Conservation (phyloP, 2,329 filamentous ascomycete species). For the Nigrospora oryzae region DNA sequence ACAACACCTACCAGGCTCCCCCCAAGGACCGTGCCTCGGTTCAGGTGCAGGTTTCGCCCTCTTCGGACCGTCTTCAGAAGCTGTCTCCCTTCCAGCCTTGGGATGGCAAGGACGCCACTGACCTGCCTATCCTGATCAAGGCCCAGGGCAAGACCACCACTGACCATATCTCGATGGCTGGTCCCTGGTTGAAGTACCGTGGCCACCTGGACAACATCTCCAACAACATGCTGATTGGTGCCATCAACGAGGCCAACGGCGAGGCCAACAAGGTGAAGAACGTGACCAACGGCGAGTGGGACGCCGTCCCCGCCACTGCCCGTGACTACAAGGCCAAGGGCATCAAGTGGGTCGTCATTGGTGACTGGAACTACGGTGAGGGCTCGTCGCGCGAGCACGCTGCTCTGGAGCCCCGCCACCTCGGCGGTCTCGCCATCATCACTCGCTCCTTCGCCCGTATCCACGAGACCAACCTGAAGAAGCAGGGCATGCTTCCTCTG, state of each 20-base stretch:
- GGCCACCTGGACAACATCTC: slow-evolving; percentile 99
- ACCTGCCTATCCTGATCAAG: slow-evolving; percentile 94
- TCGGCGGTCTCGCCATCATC: slow-evolving; percentile 95
- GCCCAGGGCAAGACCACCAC: slow-evolving; percentile 92
- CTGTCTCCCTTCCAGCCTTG: slow-evolving; percentile 78
- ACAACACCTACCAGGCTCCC: slow-evolving; percentile 93
- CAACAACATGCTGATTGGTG: slow-evolving; percentile 99
- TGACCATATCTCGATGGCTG: slow-evolving; percentile 95
- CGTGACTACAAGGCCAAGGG: slow-evolving; percentile 98
- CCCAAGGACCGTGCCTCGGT: slow-evolving; percentile 69
- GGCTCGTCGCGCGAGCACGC: slow-evolving; percentile 97
- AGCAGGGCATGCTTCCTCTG: slow-evolving; percentile 99
- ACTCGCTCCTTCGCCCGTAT: slow-evolving; percentile 95
- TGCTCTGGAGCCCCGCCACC: slow-evolving; percentile 92
- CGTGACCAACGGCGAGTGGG: slow-evolving; percentile 72
- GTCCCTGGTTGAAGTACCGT: slow-evolving; percentile 97
- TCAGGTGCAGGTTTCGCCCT: slow-evolving; percentile 74
- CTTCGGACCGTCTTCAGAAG: slow-evolving; percentile 89
- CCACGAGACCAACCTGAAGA: slow-evolving; percentile 99
- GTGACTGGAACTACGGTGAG: slow-evolving; percentile 99
- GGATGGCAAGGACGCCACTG: slow-evolving; percentile 82
- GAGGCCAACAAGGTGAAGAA: slow-evolving; percentile 98
- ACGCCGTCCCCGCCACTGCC: slow-evolving; percentile 84
- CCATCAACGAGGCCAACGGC: slow-evolving; percentile 89
- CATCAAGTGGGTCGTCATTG: slow-evolving; percentile 92